Percentiles rank a stretch among this genome's conserved stretches.
phyloP scores from a whole-genome alignment of 2,329 filamentous ascomycete species.

The Aspergillus sp. region DNA sequence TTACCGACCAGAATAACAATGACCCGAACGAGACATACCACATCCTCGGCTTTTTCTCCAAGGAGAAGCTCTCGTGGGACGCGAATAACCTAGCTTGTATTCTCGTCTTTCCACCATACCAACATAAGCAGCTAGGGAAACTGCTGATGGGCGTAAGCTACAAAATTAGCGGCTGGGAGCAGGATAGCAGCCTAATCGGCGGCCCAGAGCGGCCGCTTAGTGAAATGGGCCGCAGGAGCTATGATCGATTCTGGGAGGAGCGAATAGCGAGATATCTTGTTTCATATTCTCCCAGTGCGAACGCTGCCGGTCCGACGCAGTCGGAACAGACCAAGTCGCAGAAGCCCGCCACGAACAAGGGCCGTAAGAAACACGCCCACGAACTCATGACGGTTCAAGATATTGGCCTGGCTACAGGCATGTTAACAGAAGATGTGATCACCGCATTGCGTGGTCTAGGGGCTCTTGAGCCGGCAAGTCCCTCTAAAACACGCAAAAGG shows the following conservation, averaged over 20 bases:
- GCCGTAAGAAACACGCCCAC: conserved; percentile 43
- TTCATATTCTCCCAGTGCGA: conserved; percentile 35
- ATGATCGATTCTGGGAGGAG: conserved; percentile 81
- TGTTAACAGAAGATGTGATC: conserved; percentile 80
- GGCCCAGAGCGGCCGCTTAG: conserved; percentile 94
- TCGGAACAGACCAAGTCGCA: conserved; percentile 28
- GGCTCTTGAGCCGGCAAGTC: conserved; percentile 57
- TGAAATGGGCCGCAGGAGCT: conserved; percentile 78
- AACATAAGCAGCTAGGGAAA: conserved; percentile 82
- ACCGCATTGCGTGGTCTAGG: conserved; percentile 77
- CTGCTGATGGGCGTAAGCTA: conserved; percentile 92
- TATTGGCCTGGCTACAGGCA: conserved; percentile 77
- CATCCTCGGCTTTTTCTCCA: conserved; percentile 95
- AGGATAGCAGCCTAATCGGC: conserved; percentile 66
- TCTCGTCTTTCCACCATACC: conserved; percentile 92
- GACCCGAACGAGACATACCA: conserved; percentile 46
- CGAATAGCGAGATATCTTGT: conserved; percentile 72
- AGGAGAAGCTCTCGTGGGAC: conserved; percentile 98
- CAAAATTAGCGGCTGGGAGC: conserved; percentile 79
- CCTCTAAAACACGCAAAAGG: conserved; percentile 54
- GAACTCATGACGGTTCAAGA: conserved; percentile 65
- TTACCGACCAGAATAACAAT: conserved; percentile 54
- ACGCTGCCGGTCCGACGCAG: conserved; percentile 20
- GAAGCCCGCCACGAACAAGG: conserved; percentile 21
- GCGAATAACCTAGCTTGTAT: conserved; percentile 98